These are phyloP conservation scores for Sarocladium oryzae DNA, from an alignment of 2,329 filamentous ascomycete genomes.

Conservation along the genomic window DNA sequence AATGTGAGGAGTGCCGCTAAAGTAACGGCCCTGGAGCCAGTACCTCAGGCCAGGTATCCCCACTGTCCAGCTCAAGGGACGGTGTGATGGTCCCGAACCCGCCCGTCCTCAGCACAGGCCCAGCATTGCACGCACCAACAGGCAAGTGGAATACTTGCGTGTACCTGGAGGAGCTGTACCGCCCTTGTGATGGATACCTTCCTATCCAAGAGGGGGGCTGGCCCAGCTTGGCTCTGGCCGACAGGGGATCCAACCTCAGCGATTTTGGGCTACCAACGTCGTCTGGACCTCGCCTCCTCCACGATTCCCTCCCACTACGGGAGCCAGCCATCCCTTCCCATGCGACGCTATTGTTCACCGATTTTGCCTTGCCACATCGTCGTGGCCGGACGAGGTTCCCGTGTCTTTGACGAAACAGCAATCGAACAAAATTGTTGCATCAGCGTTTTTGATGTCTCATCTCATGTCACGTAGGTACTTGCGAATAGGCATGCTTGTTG, in stretches of 20 bases:
- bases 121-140: neutral
- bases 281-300: neutral
- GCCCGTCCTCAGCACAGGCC: neutral
- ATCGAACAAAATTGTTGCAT: neutral
- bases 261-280: constrained; percentile 2
- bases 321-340: neutral
- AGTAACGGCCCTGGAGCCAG: neutral
- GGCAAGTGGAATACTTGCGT: neutral
- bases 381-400: neutral
- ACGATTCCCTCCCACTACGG: neutral
- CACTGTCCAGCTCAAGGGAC: constrained; percentile 5
- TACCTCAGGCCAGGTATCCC: constrained; percentile 4
- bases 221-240: neutral
- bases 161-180: neutral
- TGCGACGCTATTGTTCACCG: neutral
- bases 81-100: constrained; percentile 5
- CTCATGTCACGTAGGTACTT: too few relatives aligned
- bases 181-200: neutral
- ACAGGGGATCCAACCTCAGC: constrained; percentile 8
- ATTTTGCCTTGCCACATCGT: neutral
- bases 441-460: neutral
- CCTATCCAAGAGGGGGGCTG: neutral
- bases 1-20: neutral
- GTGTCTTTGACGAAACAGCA: too few relatives aligned
- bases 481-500: too few relatives aligned